These are phyloP conservation scores for Aspergillus neoniger DNA, from an alignment of 2,329 filamentous ascomycete species.

Conservation along the genomic window DNA sequence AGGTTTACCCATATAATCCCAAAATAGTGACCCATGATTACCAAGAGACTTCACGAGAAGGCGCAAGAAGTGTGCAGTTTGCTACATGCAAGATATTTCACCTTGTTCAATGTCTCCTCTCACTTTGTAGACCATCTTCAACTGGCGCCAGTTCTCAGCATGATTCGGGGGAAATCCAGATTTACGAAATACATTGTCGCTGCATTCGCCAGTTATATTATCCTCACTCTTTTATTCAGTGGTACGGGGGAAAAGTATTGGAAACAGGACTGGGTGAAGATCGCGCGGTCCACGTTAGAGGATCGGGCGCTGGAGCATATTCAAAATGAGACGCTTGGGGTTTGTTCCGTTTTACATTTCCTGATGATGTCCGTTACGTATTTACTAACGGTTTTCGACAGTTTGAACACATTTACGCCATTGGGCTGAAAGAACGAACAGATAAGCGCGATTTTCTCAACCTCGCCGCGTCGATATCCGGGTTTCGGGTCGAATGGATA, in stretches of 20 bases:
- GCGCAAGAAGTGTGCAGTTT: background rate
- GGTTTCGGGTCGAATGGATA: conserved; percentile 49
- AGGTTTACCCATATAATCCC: background rate
- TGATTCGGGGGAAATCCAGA: background rate
- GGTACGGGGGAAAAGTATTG: background rate
- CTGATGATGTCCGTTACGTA: background rate
- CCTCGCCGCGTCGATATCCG: conserved; percentile 45
- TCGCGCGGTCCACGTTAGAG: conserved; percentile 15
- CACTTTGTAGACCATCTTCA: background rate
- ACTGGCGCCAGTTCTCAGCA: background rate
- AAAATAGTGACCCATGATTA: background rate
- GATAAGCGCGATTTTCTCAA: conserved; percentile 54
- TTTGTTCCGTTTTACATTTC: conserved; percentile 8
- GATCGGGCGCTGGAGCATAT: conserved; percentile 25
- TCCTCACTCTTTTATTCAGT: background rate
- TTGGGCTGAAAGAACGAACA: conserved; percentile 50
- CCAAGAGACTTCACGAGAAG: background rate
- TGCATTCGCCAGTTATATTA: background rate
- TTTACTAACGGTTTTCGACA: conserved; percentile 5
- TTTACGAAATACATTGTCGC: background rate
- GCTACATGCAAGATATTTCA: background rate
- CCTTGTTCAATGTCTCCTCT: background rate
- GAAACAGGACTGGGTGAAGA: conserved; percentile 1
- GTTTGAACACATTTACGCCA: conserved; percentile 51
- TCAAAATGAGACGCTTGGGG: conserved; percentile 31